A percentile compares a stretch with the other conserved stretches of the same genome.
Evolutionary conservation across 805 yeast species (phyloP).

Genomic region (Yamadazyma tumulicola): DNA sequence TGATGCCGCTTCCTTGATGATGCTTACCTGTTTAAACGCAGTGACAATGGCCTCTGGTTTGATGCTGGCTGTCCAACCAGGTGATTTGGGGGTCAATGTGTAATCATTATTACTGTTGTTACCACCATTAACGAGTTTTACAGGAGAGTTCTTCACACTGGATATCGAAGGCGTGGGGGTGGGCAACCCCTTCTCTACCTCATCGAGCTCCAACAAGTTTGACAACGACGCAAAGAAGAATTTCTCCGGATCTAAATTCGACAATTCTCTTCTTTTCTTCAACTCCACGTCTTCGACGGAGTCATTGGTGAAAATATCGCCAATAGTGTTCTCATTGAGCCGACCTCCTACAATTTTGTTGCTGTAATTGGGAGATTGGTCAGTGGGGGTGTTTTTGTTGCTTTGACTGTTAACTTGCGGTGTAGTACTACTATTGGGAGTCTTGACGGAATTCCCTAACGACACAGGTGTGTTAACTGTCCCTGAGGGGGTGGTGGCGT

Average conservation of each 20-base stretch:
- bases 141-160: slow-evolving; percentile 5
- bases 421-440: slow-evolving; percentile 42
- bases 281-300: slow-evolving; percentile 37
- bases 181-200: slow-evolving; percentile 17
- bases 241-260: slow-evolving; percentile 42
- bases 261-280: slow-evolving; percentile 44
- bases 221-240: slow-evolving; percentile 51
- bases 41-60: slow-evolving; percentile 42
- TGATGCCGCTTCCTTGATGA: slow-evolving; percentile 31
- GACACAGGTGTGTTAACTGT: slow-evolving; percentile 37
- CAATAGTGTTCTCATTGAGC: slow-evolving; percentile 16
- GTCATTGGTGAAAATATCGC: slow-evolving; percentile 20
- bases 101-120: slow-evolving; percentile 7
- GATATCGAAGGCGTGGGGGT: slow-evolving; percentile 14
- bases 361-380: slow-evolving; percentile 30
- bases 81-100: slow-evolving; percentile 43
- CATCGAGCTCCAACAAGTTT: slow-evolving; percentile 46
- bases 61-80: slow-evolving; percentile 43
- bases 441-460: slow-evolving; percentile 36
- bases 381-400: slow-evolving; percentile 40
- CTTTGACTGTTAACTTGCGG: slow-evolving; percentile 38
- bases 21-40: slow-evolving; percentile 44
- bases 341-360: slow-evolving; percentile 11
- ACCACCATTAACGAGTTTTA: background rate
- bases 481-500: slow-evolving; percentile 32